Evolutionary conservation across 2,329 filamentous ascomycete species (phyloP), one percentile per base, ranked within the genome.

Genomic region (Emergomyces pasteurianus): DNA sequence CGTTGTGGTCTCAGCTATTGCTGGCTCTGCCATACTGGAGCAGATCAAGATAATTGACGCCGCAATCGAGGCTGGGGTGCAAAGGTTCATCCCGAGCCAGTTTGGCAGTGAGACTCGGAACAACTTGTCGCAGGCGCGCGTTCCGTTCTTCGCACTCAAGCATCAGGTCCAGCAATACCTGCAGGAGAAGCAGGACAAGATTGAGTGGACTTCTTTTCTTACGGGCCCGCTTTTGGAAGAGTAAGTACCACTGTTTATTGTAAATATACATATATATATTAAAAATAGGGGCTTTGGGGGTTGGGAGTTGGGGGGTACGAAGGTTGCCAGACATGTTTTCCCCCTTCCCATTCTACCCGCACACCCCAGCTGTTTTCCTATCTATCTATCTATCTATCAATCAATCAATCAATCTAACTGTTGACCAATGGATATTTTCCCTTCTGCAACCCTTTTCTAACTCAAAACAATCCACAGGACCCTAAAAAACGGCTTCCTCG

Each of bases 401-500:
- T n/a, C n/a, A n/a, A n/a, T n/a, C n/a, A n/a, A n/a, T n/a, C n/a
- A n/a, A n/a, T n/a, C n/a, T n/a, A 14, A 38, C 1, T 38, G 21
- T 36, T 54, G 36, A 21, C 14, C 28, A 6, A 36, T n/a, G 21
- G 16, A 18, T n/a, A 6, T 26, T 26, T 26, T 49, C 46, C 23
- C 2, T 10, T 14, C 23, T 10, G 16, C 46, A 26, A 23, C n/a
- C 21, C 21, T 7, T 28, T 6, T 43, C 43, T 58, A 34, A 38
- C 26, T 59, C 26, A n/a, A 34, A 55, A 21, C 23, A 26, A 10
- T 53, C 3, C 14, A 26, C 43, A 64, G 63, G 43, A 36, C 23
- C 52, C 52, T 63, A 9, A 55, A 60, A 60, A 18, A 16, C 34
- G 62, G 61, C n/a, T 72, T 75, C 52, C 72, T 75, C 63, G 70